Conservation (phyloP, 805 yeast species). For the Suhomyces kilbournensis region DNA sequence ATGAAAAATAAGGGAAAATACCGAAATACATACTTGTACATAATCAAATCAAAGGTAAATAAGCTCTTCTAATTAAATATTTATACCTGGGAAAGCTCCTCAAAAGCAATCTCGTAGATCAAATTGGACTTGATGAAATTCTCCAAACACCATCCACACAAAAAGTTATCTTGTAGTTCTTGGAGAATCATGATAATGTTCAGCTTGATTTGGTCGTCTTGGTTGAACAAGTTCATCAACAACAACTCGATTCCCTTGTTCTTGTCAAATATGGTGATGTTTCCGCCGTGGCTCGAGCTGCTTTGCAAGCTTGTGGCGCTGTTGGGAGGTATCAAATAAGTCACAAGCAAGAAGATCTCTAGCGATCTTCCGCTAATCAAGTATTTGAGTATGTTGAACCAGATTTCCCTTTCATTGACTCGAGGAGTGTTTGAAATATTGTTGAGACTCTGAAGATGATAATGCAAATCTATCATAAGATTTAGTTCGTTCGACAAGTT, state of each 20-base stretch:
- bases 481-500: constrained; percentile 40
- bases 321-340: constrained; percentile 42
- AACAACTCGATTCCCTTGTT: constrained; percentile 44
- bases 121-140: constrained; percentile 35
- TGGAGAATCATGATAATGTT: constrained; percentile 41
- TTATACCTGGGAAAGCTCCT: constrained; percentile 16
- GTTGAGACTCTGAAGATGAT: constrained; percentile 38
- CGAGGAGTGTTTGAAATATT: constrained; percentile 13
- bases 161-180: constrained; percentile 41
- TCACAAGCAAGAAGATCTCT: constrained; percentile 37
- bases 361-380: constrained; percentile 40
- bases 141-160: constrained; percentile 45
- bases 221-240: constrained; percentile 39
- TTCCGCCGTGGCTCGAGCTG: constrained; percentile 38
- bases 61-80: not conserved
- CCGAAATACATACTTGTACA: not conserved
- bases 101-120: constrained; percentile 40
- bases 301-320: constrained; percentile 38
- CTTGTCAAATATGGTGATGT: constrained; percentile 40
- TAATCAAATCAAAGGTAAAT: not conserved
- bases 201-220: constrained; percentile 37
- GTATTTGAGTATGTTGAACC: constrained; percentile 43
- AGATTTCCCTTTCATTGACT: constrained; percentile 33
- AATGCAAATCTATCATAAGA: constrained; percentile 41
- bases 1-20: too few relatives aligned